phyloP scores from a whole-genome alignment of 352 stramenopile genomes.

The Chrysophaeum taylorii region DNA sequence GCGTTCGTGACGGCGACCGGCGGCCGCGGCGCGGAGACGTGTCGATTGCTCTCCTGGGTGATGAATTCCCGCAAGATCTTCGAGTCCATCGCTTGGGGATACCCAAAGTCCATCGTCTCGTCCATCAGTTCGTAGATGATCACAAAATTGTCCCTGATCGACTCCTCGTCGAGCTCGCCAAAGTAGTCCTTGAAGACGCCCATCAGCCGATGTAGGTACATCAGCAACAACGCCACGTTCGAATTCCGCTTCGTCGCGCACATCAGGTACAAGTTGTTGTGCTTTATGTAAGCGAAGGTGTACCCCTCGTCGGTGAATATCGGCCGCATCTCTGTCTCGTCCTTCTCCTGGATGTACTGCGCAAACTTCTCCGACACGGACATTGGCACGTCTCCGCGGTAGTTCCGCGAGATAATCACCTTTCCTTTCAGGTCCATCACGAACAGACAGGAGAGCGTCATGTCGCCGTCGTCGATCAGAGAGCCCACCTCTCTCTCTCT shows the following conservation, averaged over 20 bases:
- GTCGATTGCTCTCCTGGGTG: constrained; percentile 86
- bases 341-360: constrained; percentile 79
- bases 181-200: constrained; percentile 98
- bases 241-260: constrained; percentile 96
- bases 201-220: constrained; percentile 71
- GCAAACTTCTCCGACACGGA: constrained; percentile 72
- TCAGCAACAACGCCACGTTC: constrained; percentile 89
- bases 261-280: constrained; percentile 98
- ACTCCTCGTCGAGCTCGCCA: constrained; percentile 95
- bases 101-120: constrained; percentile 99
- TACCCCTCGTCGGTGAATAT: constrained; percentile 78
- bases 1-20: constrained; percentile 93
- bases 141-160: constrained; percentile 99
- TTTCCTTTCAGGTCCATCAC: constrained; percentile 56
- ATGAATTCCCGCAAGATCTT: constrained; percentile 86
- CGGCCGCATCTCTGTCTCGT: constrained; percentile 80
- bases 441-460: constrained; percentile 12
- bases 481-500: too few species aligned
- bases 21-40: constrained; percentile 65
- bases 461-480: too few species aligned
- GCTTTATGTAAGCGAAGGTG: constrained; percentile 89
- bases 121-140: constrained; percentile 99
- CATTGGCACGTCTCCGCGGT: constrained; percentile 94
- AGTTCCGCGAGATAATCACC: constrained; percentile 98
- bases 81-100: constrained; percentile 83